Percentiles rank a stretch among this genome's conserved stretches.
Conservation (phyloP, 352 stramenopile genomes). For the Globisporangium polare region DNA sequence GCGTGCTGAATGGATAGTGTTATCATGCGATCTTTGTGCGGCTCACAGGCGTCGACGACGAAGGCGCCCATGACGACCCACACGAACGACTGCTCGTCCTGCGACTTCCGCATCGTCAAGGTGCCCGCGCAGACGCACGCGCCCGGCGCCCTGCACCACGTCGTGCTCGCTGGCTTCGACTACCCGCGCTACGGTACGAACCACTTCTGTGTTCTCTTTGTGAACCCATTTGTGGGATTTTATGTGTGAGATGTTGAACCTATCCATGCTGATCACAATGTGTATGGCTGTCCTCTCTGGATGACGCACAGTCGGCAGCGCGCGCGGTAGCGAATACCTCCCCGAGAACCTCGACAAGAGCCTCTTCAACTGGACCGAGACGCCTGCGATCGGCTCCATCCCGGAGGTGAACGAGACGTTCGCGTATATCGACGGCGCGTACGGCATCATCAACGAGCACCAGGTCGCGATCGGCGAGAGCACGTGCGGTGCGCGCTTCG, state of each 20-base stretch:
- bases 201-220: background rate
- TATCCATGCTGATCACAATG: background rate
- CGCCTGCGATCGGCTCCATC: slow-evolving; percentile 62
- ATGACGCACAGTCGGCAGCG: slow-evolving; percentile 39
- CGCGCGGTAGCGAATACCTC: slow-evolving; percentile 57
- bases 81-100: slow-evolving; percentile 79
- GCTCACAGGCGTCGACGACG: slow-evolving; percentile 47
- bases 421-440: slow-evolving; percentile 76
- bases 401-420: slow-evolving; percentile 60
- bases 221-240: background rate
- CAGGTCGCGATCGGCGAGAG: slow-evolving; percentile 81
- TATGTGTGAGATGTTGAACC: background rate
- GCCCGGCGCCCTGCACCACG: slow-evolving; percentile 38
- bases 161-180: slow-evolving; percentile 48
- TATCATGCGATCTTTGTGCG: background rate
- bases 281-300: background rate
- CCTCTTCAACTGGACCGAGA: slow-evolving; percentile 64
- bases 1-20: background rate
- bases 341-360: slow-evolving; percentile 61
- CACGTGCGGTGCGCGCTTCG: slow-evolving; percentile 66
- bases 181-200: slow-evolving; percentile 75
- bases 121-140: slow-evolving; percentile 57
- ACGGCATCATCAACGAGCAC: slow-evolving; percentile 83
- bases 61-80: slow-evolving; percentile 76
- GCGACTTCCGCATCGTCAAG: slow-evolving; percentile 81